Conservation (phyloP, 805 yeast genomes). For the Candida railenensis region DNA sequence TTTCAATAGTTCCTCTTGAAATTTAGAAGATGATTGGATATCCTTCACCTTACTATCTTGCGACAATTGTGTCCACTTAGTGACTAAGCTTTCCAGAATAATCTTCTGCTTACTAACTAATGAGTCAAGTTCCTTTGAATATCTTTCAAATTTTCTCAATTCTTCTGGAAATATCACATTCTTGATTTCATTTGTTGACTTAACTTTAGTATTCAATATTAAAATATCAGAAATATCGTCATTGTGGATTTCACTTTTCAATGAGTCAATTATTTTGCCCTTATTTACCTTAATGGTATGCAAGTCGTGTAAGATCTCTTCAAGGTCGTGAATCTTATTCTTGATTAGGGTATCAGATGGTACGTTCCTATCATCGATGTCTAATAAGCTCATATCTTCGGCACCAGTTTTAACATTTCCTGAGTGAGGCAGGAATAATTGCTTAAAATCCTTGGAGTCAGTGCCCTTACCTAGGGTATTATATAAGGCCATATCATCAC, state of each 20-base stretch:
- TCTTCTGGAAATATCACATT: constrained; percentile 63
- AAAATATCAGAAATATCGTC: constrained; percentile 84
- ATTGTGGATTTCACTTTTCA: constrained; percentile 67
- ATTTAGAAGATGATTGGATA: constrained; percentile 42
- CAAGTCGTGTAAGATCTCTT: constrained; percentile 59
- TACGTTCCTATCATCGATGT: constrained; percentile 53
- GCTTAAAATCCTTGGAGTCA: constrained; percentile 36
- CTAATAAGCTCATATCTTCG: constrained; percentile 54
- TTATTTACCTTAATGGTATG: constrained; percentile 66
- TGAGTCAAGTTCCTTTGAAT: constrained; percentile 62
- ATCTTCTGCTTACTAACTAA: constrained; percentile 65
- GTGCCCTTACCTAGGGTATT: constrained; percentile 40
- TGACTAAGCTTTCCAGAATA: constrained; percentile 34
- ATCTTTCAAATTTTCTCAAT: constrained; percentile 71
- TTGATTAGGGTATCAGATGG: constrained; percentile 24
- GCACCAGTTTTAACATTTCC: background rate
- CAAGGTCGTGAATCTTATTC: constrained; percentile 47
- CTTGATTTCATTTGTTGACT: constrained; percentile 55
- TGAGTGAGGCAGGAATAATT: constrained; percentile 18
- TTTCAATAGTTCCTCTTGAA: constrained; percentile 30
- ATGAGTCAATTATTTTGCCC: constrained; percentile 53
- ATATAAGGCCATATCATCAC: constrained; percentile 23
- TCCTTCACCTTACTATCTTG: constrained; percentile 33
- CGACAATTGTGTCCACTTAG: constrained; percentile 28
- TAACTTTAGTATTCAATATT: constrained; percentile 59